Evolutionary conservation across 2,329 filamentous ascomycete genomes (phyloP).

Genomic region (Canariomyces notabilis): DNA sequence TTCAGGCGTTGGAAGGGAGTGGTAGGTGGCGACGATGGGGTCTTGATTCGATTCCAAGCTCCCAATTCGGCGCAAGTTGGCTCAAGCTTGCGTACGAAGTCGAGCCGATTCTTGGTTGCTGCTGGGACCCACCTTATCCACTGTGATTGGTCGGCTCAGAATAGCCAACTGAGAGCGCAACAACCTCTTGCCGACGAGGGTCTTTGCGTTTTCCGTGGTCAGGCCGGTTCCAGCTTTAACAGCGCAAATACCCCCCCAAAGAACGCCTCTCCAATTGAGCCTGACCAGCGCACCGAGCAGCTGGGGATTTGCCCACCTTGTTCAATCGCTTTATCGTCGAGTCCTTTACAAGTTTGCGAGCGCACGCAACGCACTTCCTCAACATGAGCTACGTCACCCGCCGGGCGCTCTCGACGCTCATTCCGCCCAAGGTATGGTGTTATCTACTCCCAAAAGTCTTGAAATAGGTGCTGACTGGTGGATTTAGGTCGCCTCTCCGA

Average conservation of each 20-base stretch:
- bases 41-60: background rate
- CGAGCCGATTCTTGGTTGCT: constrained; percentile 11
- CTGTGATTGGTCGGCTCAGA: constrained; percentile 26
- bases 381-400: constrained; percentile 91
- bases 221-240: constrained; percentile 19
- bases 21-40: background rate
- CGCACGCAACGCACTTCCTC: constrained; percentile 31
- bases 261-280: constrained; percentile 21
- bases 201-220: constrained; percentile 22
- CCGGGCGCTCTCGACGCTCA: constrained; percentile 94
- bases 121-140: constrained; percentile 5
- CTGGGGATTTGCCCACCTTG: constrained; percentile 22
- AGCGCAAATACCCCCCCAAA: constrained; percentile 24
- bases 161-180: constrained; percentile 34
- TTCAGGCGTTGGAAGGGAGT: constrained; percentile 3
- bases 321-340: constrained; percentile 23
- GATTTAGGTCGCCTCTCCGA: constrained; percentile 70
- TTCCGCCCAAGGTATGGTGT: constrained; percentile 85
- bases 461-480: constrained; percentile 12
- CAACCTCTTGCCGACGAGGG: constrained; percentile 25
- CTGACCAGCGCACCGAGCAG: constrained; percentile 15
- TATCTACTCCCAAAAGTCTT: background rate
- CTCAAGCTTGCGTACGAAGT: too few relatives aligned
- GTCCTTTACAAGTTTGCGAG: constrained; percentile 16
- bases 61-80: too few relatives aligned